Base-by-base conservation (phyloP, 1,284 basidiomycete species). In the Psilocybe mexicana region DNA sequence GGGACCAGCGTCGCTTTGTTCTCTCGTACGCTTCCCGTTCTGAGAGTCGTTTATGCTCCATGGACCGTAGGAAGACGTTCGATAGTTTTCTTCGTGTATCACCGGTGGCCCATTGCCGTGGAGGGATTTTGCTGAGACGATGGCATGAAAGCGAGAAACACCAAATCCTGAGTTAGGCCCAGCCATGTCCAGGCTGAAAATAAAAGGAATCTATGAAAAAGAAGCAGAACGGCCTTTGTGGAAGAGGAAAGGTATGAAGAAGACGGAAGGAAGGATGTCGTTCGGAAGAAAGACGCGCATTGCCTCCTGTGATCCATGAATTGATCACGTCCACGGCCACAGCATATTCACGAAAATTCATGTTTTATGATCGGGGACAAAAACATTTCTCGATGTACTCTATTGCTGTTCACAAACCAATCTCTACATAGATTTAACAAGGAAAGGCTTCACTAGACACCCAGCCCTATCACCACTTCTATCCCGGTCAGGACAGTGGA, bases 111-210 rank as follows among this genome's bases (percentile, higher is more conserved):
- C 65, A 28, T 54, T 58, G 8, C 55, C 62, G 40, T 67, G 56
- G 12, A 66, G 36, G 8, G 70, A 68, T 50, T 56, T 67, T 26
- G 69, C 70, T n/a, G 65, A 52, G 50, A 71, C 58, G 52, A 72
- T 72, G 45, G 70, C 70, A 57, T 70, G 70, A 60, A 72, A 72
- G 35, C 69, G 66, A 57, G 68, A 68, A 58, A 63, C 63, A 26
- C 61, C 51, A 25, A 64, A 46, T 10, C 40, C 49, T 30, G 47
- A 43, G 26, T 59, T 25, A 23, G 63, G 58, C 33, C 59, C 52
- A 30, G 55, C 58, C 63, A 64, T 63, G 12, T 26, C 6, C 30
- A 14, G 6, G 10, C 46, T 48, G 6, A 28, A 11, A 33, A 12
- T 18, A n/a, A 24, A 47, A 47, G 44, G 4, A 3, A 24, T n/a